Base-by-base conservation (phyloP, 2,329 filamentous ascomycete species). In the Albophoma yamanashiensis region DNA sequence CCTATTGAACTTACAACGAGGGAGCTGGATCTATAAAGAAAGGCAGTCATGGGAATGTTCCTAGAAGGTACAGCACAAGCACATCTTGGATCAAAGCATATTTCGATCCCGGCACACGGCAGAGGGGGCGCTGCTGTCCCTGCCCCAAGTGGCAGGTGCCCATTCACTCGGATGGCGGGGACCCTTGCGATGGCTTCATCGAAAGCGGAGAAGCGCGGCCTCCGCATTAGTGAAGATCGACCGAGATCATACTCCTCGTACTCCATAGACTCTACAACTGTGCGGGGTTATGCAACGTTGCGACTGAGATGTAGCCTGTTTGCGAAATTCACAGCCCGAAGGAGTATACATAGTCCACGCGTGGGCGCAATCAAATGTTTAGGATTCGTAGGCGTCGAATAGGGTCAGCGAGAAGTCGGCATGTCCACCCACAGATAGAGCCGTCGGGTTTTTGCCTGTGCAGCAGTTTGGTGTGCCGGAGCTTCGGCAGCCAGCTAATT, bases 201-300 rank as follows among this genome's bases (percentile, higher is more conserved):
- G 55, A 42, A 56, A 56, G 55, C 55, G 55, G 55, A 56, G 55
- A 14, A 43, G 15, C 38, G 22, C 25, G 20, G 55, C 38, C 38
- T 5, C 55, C 31, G 55, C 17, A 31, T 42, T 38, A 27, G 39
- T 20, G 12, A 56, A 15, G 53, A 40, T 39, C 31, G 25, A 56
- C 17, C 27, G 20, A 2, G 39, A 39, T 3, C 39, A 42, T n/a
- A n/a, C n/a, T n/a, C n/a, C n/a, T n/a, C n/a, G n/a, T n/a, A n/a
- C n/a, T n/a, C n/a, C n/a, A 25, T 40, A 3, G 1, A 31, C 12
- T 55, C 53, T 56, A 36, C 53, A 56, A 27, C 53, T 11, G 25
- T 56, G 55, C 55, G 22, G 55, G 55, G 36, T 56, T 31, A 38
- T 56, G 55, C 38, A 56, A 56, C 55, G 55, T 56, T 56, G 55